phyloP scores from a whole-genome alignment of 129 eudicot species.

The Cynara cardunculus region DNA sequence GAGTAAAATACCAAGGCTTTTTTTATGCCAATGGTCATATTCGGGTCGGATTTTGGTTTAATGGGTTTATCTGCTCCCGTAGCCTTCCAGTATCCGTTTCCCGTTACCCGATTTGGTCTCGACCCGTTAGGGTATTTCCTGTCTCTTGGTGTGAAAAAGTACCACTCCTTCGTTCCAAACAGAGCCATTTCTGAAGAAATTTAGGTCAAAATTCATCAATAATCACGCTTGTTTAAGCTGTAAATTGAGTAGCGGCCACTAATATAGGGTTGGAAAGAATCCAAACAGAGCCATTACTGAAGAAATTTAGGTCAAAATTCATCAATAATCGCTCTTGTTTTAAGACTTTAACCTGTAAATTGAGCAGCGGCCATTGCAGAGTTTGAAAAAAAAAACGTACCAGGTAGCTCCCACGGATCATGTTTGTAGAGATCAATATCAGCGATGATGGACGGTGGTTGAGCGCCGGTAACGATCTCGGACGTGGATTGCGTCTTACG shows the following conservation, averaged over 20 bases:
- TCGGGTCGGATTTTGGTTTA: neutral
- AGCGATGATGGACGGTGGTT: constrained; percentile 29
- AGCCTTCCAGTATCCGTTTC: constrained; percentile 45
- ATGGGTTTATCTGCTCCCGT: constrained; percentile 41
- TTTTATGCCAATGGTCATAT: constrained; percentile 21
- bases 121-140: constrained; percentile 39
- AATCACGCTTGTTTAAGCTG: neutral
- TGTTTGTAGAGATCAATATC: constrained; percentile 42
- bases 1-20: constrained; percentile 37
- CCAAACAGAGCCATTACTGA: neutral
- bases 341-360: neutral
- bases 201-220: neutral
- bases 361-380: neutral
- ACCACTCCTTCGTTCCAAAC: constrained; percentile 42
- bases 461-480: neutral
- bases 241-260: neutral
- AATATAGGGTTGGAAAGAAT: neutral
- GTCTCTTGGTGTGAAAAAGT: constrained; percentile 44
- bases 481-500: constrained; percentile 14
- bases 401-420: constrained; percentile 44
- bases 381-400: constrained; percentile 7
- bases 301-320: neutral
- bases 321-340: neutral
- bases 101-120: constrained; percentile 36
- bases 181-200: neutral